phyloP scores from a whole-genome alignment of 2,329 filamentous ascomycete species.

The Diaporthe citriasiana region DNA sequence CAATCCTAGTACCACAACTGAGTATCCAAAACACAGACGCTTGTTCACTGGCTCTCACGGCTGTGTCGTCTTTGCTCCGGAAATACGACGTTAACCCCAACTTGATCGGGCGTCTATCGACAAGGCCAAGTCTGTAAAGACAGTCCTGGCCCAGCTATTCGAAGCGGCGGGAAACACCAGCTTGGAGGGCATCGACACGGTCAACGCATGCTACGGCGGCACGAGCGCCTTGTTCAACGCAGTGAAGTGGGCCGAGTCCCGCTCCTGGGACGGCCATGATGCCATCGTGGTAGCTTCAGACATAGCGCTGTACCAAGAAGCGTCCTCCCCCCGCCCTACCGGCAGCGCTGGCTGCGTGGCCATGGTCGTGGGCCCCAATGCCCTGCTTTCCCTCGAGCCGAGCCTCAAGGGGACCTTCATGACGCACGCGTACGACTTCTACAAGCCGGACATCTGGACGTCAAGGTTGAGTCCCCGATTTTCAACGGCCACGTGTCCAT shows the following conservation, averaged over 20 bases:
- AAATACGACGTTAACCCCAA: conserved; percentile 87
- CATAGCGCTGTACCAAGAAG: conserved; percentile 89
- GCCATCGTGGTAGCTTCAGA: conserved; percentile 85
- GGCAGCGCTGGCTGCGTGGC: conserved; percentile 85
- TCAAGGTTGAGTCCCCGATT: conserved; percentile 87
- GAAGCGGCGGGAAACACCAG: conserved; percentile 78
- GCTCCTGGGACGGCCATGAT: conserved; percentile 86
- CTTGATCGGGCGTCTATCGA: conserved; percentile 85
- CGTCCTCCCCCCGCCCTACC: conserved; percentile 82
- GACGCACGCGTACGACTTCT: conserved; percentile 89
- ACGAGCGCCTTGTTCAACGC: conserved; percentile 88
- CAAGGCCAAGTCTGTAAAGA: conserved; percentile 94
- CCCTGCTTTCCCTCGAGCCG: conserved; percentile 81
- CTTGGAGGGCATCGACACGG: conserved; percentile 84
- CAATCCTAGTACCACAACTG: background rate
- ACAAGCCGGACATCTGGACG: conserved; percentile 92
- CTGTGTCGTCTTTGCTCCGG: conserved; percentile 80
- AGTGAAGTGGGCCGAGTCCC: conserved; percentile 89
- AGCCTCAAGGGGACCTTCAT: conserved; percentile 85
- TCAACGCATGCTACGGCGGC: conserved; percentile 90
- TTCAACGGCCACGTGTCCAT: conserved; percentile 88
- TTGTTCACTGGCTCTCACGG: conserved; percentile 87
- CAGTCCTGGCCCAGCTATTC: conserved; percentile 88
- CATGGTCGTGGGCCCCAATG: conserved; percentile 83
- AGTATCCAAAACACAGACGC: conserved; percentile 71